These are phyloP conservation scores for Pseudogymnoascus sp. DNA, from an alignment of 2,329 filamentous ascomycete genomes.

Conservation along the genomic window DNA sequence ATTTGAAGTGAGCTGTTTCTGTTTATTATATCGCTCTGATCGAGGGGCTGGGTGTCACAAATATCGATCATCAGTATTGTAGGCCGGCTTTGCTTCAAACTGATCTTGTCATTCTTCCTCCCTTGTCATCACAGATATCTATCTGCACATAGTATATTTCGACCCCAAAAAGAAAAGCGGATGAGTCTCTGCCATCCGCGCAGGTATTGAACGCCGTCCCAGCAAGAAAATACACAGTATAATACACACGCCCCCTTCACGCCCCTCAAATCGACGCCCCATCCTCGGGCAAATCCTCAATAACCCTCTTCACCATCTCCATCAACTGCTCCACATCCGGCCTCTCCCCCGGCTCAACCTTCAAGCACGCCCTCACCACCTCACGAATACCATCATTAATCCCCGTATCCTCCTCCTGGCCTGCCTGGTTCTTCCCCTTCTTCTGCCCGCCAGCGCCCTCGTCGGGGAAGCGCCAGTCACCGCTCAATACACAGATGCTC, in stretches of 20 bases:
- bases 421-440: constrained; percentile 28
- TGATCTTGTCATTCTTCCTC: background rate
- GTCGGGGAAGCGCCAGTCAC: constrained; percentile 94
- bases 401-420: constrained; percentile 30
- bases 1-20: too few species aligned
- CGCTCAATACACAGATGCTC: constrained; percentile 84
- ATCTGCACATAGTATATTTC: background rate
- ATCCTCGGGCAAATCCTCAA: constrained; percentile 59
- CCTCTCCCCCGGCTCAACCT: constrained; percentile 77
- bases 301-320: constrained; percentile 63
- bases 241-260: background rate
- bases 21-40: background rate
- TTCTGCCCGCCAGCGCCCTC: constrained; percentile 55
- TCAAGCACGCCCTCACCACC: constrained; percentile 77
- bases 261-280: constrained; percentile 23
- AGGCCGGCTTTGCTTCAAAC: background rate
- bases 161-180: background rate
- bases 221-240: constrained; percentile 8
- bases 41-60: background rate
- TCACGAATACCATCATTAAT: constrained; percentile 81
- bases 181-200: background rate
- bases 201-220: constrained; percentile 1
- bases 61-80: background rate
- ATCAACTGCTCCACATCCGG: constrained; percentile 84
- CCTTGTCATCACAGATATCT: too few species aligned